Evolutionary conservation across 768 basidiomycete genomes (phyloP).

Genomic region (Scleroderma bovista): DNA sequence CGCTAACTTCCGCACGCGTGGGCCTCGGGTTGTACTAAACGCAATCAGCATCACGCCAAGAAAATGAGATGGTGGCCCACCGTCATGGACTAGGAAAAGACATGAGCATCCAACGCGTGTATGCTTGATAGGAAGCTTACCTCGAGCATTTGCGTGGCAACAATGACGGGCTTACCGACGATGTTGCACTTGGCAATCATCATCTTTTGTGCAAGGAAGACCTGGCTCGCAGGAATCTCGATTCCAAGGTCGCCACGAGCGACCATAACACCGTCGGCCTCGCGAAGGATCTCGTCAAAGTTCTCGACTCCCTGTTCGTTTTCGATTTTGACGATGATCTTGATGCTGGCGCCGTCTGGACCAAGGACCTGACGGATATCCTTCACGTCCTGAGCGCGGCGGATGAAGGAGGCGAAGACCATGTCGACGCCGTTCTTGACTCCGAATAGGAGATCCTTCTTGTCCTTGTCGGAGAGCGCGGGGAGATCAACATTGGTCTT

Average conservation of each 20-base stretch:
- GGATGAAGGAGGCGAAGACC: conserved; percentile 99
- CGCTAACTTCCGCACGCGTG: conserved; percentile 97
- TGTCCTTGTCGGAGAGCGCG: conserved; percentile 97
- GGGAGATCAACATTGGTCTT: conserved; percentile 98
- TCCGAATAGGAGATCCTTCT: conserved; percentile 89
- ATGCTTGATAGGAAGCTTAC: conserved; percentile 33
- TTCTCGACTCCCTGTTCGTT: conserved; percentile 99
- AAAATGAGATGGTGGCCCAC: conserved; percentile 35
- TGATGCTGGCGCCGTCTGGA: conserved; percentile 91
- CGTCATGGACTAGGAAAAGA: conserved; percentile 77
- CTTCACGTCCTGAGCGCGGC: conserved; percentile 87
- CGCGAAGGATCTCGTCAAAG: conserved; percentile 97
- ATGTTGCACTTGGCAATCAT: conserved; percentile 99
- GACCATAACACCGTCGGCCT: conserved; percentile 98
- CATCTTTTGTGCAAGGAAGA: conserved; percentile 99
- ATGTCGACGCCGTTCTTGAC: conserved; percentile 98
- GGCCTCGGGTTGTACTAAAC: conserved; percentile 92
- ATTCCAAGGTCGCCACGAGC: conserved; percentile 99
- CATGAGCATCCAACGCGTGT: conserved; percentile 7
- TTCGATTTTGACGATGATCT: conserved; percentile 99
- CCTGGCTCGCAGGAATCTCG: conserved; percentile 98
- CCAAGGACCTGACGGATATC: conserved; percentile 94
- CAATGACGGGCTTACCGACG: conserved; percentile 95
- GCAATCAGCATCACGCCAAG: conserved; percentile 5
- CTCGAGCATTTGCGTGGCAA: conserved; percentile 99